Evolutionary conservation across 176 grass and related monocot genomes (phyloP), one percentile per base, ranked within the genome.

Genomic region (Hsuehochloa calcarea): DNA sequence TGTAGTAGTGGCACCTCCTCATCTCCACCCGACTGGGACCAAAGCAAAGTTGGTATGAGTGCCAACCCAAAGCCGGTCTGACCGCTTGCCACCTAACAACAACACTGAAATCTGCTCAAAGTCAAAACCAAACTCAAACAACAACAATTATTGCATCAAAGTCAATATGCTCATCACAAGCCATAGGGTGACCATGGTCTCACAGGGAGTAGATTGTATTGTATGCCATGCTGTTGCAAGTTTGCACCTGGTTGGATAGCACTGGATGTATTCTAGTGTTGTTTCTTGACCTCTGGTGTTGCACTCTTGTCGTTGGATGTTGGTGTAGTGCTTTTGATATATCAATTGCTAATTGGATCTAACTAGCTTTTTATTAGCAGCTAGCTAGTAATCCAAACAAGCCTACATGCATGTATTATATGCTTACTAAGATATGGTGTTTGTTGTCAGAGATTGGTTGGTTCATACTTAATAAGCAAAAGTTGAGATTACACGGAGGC

Each of bases 391-490:
- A 59, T 50, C 61, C 76, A 68, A 3, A 45, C 23, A 35, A 61
- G 60, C 41, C 60, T 52, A 56, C 72, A 66, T 60, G 46, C 65
- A 78, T 50, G 46, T 86, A 60, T 82, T 49, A 43, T 83, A 90
- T 60, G 68, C n/a, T 74, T 68, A 41, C 40, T 90, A 34, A 84
- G 80, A 87, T 90, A 79, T 35, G 60, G 67, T 61, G 74, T 73
- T 82, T 79, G 68, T 67, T 90, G 74, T 72, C 80, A 87, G 73
- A 87, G 74, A 83, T 87, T 79, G 59, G 40, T 65, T 83, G 58
- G 55, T 82, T 78, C 65, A 82, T 78, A 54, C 79, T 79, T 80
- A 12, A 83, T 66, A 29, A 68, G 74, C 74, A 78, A 90, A 90
- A 86, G 74, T 47, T 45, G 58, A 16, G 35, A 58, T 79, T 79